These are phyloP conservation scores for Mediolabrus comicus DNA, from an alignment of 108 stramenopile genomes.

Conservation along the genomic window DNA sequence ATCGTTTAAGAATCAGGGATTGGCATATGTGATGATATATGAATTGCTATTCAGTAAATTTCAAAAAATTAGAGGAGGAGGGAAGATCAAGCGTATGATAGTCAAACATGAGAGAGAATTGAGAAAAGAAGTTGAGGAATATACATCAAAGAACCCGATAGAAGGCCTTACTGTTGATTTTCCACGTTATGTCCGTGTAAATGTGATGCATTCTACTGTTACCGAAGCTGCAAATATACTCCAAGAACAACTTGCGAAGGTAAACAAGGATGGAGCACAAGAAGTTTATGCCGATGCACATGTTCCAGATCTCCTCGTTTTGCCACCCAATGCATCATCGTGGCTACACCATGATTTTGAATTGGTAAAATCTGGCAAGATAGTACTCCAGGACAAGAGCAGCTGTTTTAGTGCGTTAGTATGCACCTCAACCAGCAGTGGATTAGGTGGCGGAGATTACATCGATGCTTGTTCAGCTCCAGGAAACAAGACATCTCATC, in stretches of 20 bases:
- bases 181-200: slow-evolving; percentile 86
- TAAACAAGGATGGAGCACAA: neutral
- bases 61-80: slow-evolving; percentile 79
- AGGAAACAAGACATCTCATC: slow-evolving; percentile 98
- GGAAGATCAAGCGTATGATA: slow-evolving; percentile 78
- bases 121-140: slow-evolving; percentile 18
- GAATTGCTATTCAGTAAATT: slow-evolving; percentile 84
- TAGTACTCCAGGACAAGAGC: slow-evolving; percentile 92
- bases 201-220: slow-evolving; percentile 56
- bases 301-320: slow-evolving; percentile 82
- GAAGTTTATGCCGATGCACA: slow-evolving; percentile 67
- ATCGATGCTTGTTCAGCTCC: slow-evolving; percentile 99
- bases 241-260: slow-evolving; percentile 7
- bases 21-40: slow-evolving; percentile 81
- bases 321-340: slow-evolving; percentile 55
- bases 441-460: slow-evolving; percentile 36
- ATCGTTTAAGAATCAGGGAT: slow-evolving; percentile 45
- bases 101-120: slow-evolving; percentile 60
- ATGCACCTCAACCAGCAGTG: neutral
- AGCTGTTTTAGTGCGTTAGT: slow-evolving; percentile 94
- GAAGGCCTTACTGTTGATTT: slow-evolving; percentile 27
- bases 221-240: slow-evolving; percentile 47
- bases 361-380: slow-evolving; percentile 64
- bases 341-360: slow-evolving; percentile 51
- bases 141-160: slow-evolving; percentile 1